A percentile compares a stretch with the other conserved stretches of the same genome.
Evolutionary conservation across 2,329 filamentous ascomycete genomes (phyloP).

Genomic region (Fusarium sp.): DNA sequence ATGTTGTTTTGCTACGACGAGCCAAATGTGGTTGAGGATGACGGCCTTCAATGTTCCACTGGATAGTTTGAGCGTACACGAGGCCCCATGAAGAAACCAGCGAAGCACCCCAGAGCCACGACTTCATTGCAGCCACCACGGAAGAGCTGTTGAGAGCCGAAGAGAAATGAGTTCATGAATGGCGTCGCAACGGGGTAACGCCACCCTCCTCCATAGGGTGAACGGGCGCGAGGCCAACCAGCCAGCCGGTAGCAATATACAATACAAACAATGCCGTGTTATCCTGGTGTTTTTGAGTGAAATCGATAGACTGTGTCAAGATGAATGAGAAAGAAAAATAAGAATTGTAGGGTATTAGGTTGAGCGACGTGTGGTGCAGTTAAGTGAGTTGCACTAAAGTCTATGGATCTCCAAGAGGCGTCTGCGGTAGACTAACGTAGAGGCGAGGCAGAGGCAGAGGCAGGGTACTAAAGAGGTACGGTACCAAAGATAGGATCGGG

Average conservation of each 20-base stretch:
- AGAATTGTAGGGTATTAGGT: slow-evolving; percentile 2
- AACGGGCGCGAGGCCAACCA: slow-evolving; percentile 24
- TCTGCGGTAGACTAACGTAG: slow-evolving; percentile 25
- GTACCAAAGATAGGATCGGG: slow-evolving; percentile 29
- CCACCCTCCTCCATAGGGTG: slow-evolving; percentile 43
- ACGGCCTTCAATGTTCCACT: slow-evolving; percentile 60
- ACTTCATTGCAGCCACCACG: slow-evolving; percentile 41
- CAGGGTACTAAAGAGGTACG: slow-evolving; percentile 13
- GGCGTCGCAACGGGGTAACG: slow-evolving; percentile 32
- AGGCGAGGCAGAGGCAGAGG: slow-evolving; percentile 3
- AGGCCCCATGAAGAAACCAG: slow-evolving; percentile 41
- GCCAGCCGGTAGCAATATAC: slow-evolving; percentile 10
- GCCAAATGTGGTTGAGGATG: slow-evolving; percentile 46
- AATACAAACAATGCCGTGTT: slow-evolving; percentile 4
- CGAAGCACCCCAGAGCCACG: slow-evolving; percentile 31
- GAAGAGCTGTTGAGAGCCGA: slow-evolving; percentile 1
- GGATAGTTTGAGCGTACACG: slow-evolving; percentile 52
- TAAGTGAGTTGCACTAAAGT: slow-evolving; percentile 5
- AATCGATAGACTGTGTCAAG: neutral
- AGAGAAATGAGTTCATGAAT: slow-evolving; percentile 31
- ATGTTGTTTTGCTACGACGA: slow-evolving; percentile 54
- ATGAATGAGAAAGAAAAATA: neutral
- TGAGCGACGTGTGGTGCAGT: slow-evolving; percentile 4
- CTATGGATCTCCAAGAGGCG: slow-evolving; percentile 26
- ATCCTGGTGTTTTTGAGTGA: neutral